phyloP scores from a whole-genome alignment of 2,329 filamentous ascomycete species.

The Penicillium sp. region DNA sequence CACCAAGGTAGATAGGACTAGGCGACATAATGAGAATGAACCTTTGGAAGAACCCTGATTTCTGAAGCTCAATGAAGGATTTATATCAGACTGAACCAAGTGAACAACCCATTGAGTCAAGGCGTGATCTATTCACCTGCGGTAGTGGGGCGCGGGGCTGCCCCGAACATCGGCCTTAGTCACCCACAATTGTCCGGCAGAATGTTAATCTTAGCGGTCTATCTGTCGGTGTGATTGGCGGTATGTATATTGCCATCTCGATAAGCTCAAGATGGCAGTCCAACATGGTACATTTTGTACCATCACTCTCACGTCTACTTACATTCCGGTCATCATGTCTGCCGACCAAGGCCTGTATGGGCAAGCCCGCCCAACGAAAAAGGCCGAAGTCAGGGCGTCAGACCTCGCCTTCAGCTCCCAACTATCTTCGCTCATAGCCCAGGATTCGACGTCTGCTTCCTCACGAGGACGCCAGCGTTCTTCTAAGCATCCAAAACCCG shows the following conservation, averaged over 20 bases:
- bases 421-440: constrained; percentile 73
- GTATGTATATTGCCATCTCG: constrained; percentile 5
- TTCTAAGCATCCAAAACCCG: constrained; percentile 56
- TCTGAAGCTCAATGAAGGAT: constrained; percentile 12
- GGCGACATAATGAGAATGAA: constrained; percentile 27
- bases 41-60: neutral
- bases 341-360: constrained; percentile 61
- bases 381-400: constrained; percentile 49
- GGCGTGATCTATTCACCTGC: constrained; percentile 7
- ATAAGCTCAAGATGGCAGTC: neutral
- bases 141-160: constrained; percentile 12
- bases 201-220: neutral
- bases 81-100: neutral
- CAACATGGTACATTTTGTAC: neutral
- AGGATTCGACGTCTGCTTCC: constrained; percentile 43
- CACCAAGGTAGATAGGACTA: constrained; percentile 42
- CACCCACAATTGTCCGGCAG: neutral
- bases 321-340: constrained; percentile 10
- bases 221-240: neutral
- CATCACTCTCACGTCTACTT: neutral
- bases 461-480: constrained; percentile 42
- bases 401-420: constrained; percentile 85
- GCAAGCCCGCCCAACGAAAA: constrained; percentile 58
- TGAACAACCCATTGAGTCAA: constrained; percentile 9
- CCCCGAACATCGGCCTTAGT: constrained; percentile 10